Conservation (phyloP, 2,329 filamentous ascomycete species). For the Calonectria pseudoreteaudii region DNA sequence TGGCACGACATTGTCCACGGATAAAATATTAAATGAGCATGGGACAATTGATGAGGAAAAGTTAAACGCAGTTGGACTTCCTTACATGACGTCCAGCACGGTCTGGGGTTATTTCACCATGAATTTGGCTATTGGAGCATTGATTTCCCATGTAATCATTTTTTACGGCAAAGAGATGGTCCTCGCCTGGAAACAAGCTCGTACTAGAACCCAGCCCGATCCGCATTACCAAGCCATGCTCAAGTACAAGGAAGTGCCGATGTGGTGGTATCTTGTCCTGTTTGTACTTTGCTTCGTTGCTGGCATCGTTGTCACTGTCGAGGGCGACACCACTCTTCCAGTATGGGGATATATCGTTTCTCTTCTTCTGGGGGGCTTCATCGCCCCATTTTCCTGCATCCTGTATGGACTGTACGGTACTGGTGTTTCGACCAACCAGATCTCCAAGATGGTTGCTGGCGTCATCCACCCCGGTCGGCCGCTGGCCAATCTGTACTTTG, state of each 20-base stretch:
- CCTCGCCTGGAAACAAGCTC: neutral
- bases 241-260: neutral
- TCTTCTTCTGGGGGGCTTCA: neutral
- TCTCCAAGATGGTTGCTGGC: constrained; percentile 58
- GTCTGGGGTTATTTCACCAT: constrained; percentile 2
- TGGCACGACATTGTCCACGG: neutral
- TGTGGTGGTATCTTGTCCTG: neutral
- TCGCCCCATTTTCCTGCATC: constrained; percentile 25
- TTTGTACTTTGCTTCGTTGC: constrained; percentile 2
- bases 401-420: constrained; percentile 42
- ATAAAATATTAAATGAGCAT: neutral
- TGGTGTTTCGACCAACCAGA: constrained; percentile 35
- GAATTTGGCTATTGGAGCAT: neutral
- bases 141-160: neutral
- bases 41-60: neutral
- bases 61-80: neutral
- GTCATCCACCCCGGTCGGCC: constrained; percentile 56
- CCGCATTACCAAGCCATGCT: neutral
- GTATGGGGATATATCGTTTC: neutral
- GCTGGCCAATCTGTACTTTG: constrained; percentile 58
- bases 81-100: neutral
- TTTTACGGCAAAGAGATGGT: neutral
- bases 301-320: neutral
- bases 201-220: neutral
- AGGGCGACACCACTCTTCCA: neutral